Conservation (phyloP, 2,329 filamentous ascomycete species). For the Anisogramma anomala region DNA sequence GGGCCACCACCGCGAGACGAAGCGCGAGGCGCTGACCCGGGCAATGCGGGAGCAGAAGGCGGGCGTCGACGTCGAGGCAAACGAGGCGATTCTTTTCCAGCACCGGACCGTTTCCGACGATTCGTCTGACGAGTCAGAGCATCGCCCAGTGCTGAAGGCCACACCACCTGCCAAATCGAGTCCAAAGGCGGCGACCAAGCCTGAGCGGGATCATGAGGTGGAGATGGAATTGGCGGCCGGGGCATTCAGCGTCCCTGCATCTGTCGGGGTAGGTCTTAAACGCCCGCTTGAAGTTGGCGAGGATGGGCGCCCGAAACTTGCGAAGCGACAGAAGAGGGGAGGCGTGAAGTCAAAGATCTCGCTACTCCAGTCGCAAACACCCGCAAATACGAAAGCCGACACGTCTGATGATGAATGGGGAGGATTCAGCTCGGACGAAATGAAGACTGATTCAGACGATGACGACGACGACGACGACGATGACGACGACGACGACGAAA, state of each 20-base stretch:
- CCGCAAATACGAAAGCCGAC: slow-evolving; percentile 22
- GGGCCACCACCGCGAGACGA: slow-evolving; percentile 60
- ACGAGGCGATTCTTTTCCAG: slow-evolving; percentile 43
- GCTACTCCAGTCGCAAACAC: slow-evolving; percentile 29
- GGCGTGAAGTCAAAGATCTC: slow-evolving; percentile 46
- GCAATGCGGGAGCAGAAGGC: slow-evolving; percentile 54
- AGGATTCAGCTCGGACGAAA: slow-evolving; percentile 41
- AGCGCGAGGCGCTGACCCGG: slow-evolving; percentile 54
- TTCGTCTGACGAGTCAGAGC: slow-evolving; percentile 20
- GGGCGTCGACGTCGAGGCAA: slow-evolving; percentile 44
- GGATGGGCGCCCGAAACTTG: slow-evolving; percentile 68
- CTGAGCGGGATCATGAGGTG: background rate
- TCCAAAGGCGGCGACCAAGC: background rate
- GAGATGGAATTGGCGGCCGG: background rate
- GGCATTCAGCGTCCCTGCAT: background rate
- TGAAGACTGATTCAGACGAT: slow-evolving; percentile 16
- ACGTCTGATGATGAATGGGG: slow-evolving; percentile 39
- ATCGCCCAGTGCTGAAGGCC: slow-evolving; percentile 16
- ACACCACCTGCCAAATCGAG: background rate
- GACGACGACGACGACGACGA: slow-evolving; percentile 20
- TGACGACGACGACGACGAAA: background rate
- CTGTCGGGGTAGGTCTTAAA: slow-evolving; percentile 70
- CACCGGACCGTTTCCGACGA: slow-evolving; percentile 25
- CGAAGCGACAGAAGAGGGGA: slow-evolving; percentile 66
- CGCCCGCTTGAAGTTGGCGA: slow-evolving; percentile 71